Conservation (phyloP, 202 grass and related monocot species). For the Setaria viridis region DNA sequence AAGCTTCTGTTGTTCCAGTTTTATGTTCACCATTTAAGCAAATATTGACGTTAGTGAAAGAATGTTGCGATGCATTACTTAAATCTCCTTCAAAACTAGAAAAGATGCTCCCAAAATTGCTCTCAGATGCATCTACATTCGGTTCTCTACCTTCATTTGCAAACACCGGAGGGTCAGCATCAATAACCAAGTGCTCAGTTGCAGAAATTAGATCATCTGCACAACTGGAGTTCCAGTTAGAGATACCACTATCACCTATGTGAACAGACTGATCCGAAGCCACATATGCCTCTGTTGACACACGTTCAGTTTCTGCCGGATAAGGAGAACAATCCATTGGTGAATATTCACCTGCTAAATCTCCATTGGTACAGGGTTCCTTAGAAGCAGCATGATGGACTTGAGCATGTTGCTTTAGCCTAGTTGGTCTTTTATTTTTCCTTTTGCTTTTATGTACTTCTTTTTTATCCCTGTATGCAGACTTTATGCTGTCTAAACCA, state of each 20-base stretch:
- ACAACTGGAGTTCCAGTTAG: constrained; percentile 45
- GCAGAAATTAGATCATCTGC: constrained; percentile 63
- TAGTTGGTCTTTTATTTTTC: constrained; percentile 65
- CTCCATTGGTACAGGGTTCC: constrained; percentile 47
- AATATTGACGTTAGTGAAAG: constrained; percentile 44
- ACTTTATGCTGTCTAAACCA: constrained; percentile 57
- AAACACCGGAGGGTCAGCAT: constrained; percentile 23
- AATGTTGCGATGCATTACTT: constrained; percentile 21
- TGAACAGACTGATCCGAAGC: constrained; percentile 44
- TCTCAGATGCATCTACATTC: constrained; percentile 38
- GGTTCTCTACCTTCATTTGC: constrained; percentile 39
- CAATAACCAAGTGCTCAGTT: constrained; percentile 61
- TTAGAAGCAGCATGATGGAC: constrained; percentile 46
- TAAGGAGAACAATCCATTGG: constrained; percentile 99
- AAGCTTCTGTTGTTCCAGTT: constrained; percentile 38
- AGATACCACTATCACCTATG: constrained; percentile 28
- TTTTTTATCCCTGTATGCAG: constrained; percentile 72
- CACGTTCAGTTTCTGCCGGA: constrained; percentile 45
- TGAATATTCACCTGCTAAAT: constrained; percentile 70
- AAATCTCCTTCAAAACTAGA: constrained; percentile 50
- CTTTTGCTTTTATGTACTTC: constrained; percentile 55
- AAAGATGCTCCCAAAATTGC: constrained; percentile 49
- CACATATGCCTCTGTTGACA: constrained; percentile 49
- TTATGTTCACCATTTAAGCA: constrained; percentile 18
- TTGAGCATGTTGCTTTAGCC: constrained; percentile 50